Evolutionary conservation across 2,329 filamentous ascomycete genomes (phyloP).

Genomic region (Cytospora mali): DNA sequence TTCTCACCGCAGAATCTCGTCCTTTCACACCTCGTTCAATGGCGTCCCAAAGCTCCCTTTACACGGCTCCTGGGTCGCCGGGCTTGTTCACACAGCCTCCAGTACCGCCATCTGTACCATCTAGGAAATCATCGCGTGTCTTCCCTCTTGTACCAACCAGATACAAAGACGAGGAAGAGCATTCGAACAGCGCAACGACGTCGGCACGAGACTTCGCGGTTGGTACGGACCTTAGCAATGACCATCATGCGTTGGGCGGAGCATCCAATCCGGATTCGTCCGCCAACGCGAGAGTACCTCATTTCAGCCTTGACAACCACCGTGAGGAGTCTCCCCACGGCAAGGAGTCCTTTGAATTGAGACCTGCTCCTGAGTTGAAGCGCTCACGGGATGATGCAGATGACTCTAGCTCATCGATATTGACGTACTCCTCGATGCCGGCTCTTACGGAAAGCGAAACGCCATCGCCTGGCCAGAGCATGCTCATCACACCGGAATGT

Average conservation of each 20-base stretch:
- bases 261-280: slow-evolving; percentile 6
- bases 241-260: neutral
- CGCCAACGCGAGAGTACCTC: neutral
- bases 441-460: slow-evolving; percentile 36
- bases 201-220: neutral
- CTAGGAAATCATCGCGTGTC: slow-evolving; percentile 23
- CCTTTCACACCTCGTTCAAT: slow-evolving; percentile 16
- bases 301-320: neutral
- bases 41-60: neutral
- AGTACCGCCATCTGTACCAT: neutral
- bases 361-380: slow-evolving; percentile 18
- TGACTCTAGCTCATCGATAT: slow-evolving; percentile 22
- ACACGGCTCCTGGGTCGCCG: slow-evolving; percentile 10
- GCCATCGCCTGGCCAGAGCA: slow-evolving; percentile 36
- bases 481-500: slow-evolving; percentile 34
- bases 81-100: slow-evolving; percentile 6
- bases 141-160: slow-evolving; percentile 33
- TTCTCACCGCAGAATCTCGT: slow-evolving; percentile 7
- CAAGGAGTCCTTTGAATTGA: neutral
- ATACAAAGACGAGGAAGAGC: slow-evolving; percentile 15
- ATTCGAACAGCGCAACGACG: neutral
- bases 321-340: neutral
- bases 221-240: neutral
- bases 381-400: slow-evolving; percentile 15
- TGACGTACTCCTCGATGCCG: slow-evolving; percentile 38